Conservation (phyloP, 2,329 filamentous ascomycete genomes). For the Dothistroma septosporum region DNA sequence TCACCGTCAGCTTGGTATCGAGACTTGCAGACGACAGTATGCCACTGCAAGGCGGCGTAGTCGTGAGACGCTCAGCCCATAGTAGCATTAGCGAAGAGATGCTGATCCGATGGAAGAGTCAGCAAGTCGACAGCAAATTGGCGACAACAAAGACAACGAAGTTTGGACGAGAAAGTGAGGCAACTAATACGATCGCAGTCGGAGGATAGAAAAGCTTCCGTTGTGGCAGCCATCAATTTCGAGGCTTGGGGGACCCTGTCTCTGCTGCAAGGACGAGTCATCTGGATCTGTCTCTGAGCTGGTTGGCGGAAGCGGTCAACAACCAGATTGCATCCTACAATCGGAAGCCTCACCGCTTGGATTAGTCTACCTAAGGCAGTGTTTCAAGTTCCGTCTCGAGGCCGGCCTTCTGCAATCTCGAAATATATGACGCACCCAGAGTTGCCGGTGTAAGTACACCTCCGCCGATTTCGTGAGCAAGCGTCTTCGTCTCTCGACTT, state of each 20-base stretch:
- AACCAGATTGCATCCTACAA: conserved; percentile 16
- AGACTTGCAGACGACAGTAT: background rate
- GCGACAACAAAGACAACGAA: background rate
- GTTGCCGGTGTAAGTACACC: conserved; percentile 70
- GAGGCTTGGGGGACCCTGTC: background rate
- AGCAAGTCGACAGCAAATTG: background rate
- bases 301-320: conserved; percentile 11
- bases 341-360: conserved; percentile 5
- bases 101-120: background rate
- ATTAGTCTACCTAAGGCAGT: conserved; percentile 26
- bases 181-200: background rate
- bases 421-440: conserved; percentile 63
- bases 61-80: background rate
- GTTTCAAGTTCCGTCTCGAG: conserved; percentile 55
- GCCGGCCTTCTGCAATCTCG: conserved; percentile 58
- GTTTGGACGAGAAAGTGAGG: background rate
- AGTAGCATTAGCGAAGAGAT: background rate
- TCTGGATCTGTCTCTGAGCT: background rate
- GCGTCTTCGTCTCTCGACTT: conserved; percentile 51
- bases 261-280: background rate
- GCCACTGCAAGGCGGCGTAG: background rate
- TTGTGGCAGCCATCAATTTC: background rate
- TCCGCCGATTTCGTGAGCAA: conserved; percentile 54
- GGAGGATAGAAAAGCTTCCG: conserved; percentile 5
- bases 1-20: background rate